Evolutionary conservation across 2,329 filamentous ascomycete genomes (phyloP), one percentile per base, ranked within the genome.

Genomic region (Colletotrichum costaricense): DNA sequence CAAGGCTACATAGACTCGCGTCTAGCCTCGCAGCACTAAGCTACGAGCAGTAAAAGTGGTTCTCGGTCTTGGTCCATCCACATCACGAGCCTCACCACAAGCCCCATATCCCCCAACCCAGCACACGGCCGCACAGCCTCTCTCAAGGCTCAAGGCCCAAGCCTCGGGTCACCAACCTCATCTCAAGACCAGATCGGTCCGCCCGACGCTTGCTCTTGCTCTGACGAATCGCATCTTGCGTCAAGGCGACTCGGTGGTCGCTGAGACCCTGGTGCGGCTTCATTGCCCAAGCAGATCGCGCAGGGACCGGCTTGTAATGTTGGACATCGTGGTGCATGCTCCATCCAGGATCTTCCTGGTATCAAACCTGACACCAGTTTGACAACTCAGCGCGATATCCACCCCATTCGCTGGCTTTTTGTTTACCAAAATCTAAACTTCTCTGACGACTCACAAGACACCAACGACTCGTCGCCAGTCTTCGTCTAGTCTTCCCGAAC

Each of bases 251-350:
- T 69, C 64, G 72, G 59, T 60, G 66, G 58, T 67, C 81, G 75
- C 78, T 78, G 79, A 81, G 79, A 82, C 82, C 82, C 80, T 84
- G 82, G 81, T 82, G 82, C 80, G 81, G 82, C 80, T 82, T 83
- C 80, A 78, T 79, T 77, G 79, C 78, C 79, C 78, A 77, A 81
- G 80, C 77, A 80, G 80, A 79, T 81, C 78, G 78, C 77, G 82
- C 82, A 81, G 83, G 83, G 81, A 80, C 80, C 80, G 81, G 82
- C 81, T 81, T 83, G 80, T 83, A 80, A 81, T 80, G 79, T 80
- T 80, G 78, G 81, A 79, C 77, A 78, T 80, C 66, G 62, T 80
- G 78, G 78, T 81, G 79, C 81, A 81, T 79, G 79, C 80, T 76
- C 72, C 73, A 78, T 75, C 83, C 78, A 78, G 83, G 84, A 82